Conservation (phyloP, 164 flowering plant genomes). For the Aristolochia californica region DNA sequence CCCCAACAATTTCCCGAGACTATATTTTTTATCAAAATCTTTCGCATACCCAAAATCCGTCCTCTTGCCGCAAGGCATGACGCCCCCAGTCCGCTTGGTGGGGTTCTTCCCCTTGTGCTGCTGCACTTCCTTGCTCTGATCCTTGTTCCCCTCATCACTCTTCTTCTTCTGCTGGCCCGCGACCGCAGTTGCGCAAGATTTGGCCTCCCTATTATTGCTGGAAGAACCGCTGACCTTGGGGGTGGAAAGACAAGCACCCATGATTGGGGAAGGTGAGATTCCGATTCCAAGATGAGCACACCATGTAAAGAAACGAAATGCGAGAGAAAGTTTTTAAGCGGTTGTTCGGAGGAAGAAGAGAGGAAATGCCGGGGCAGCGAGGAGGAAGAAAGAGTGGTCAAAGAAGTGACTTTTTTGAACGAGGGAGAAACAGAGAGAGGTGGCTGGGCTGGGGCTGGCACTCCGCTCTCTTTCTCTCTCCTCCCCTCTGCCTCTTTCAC, state of each 20-base stretch:
- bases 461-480: background rate
- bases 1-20: conserved; percentile 79
- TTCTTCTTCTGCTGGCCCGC: conserved; percentile 2
- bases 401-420: conserved; percentile 11
- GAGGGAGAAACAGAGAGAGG: conserved; percentile 4
- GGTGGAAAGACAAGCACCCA: conserved; percentile 84
- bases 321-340: background rate
- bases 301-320: background rate
- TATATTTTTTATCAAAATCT: conserved; percentile 52
- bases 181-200: too few species aligned
- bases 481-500: background rate
- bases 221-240: conserved; percentile 58
- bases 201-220: conserved; percentile 22
- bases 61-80: conserved; percentile 65
- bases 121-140: conserved; percentile 10
- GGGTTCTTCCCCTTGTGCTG: conserved; percentile 17
- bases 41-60: conserved; percentile 85
- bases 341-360: conserved; percentile 6
- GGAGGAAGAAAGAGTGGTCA: conserved; percentile 18
- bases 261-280: conserved; percentile 13
- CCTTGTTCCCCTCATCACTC: conserved; percentile 13
- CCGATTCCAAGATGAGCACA: background rate
- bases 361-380: background rate
- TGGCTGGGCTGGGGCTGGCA: too few species aligned
- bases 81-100: conserved; percentile 21